phyloP scores from a whole-genome alignment of 495 filamentous ascomycete species.

The Penicillium paradoxum region DNA sequence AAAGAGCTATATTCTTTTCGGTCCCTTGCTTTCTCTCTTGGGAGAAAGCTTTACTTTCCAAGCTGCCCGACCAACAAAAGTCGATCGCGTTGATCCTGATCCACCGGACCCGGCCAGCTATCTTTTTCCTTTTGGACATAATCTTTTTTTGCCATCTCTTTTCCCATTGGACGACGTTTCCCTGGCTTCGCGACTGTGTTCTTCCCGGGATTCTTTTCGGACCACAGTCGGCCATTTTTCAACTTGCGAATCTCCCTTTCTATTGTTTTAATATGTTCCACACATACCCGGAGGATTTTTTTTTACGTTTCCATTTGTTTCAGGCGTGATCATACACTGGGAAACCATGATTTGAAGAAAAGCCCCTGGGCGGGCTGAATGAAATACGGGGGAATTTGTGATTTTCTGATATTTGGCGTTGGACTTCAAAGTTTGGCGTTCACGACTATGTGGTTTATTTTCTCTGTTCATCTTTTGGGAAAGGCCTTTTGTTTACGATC shows the following conservation, averaged over 20 bases:
- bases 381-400: slow-evolving; percentile 2
- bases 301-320: slow-evolving; percentile 11
- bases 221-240: no score
- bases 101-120: slow-evolving; percentile 14
- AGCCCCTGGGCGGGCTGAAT: slow-evolving; percentile 13
- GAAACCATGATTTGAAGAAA: slow-evolving; percentile 15
- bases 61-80: slow-evolving; percentile 11
- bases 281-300: slow-evolving; percentile 18
- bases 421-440: slow-evolving; percentile 10
- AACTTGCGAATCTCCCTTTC: slow-evolving; percentile 6
- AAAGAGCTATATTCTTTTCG: no score
- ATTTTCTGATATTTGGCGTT: slow-evolving; percentile 12
- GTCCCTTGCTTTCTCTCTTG: background rate
- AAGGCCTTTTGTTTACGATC: slow-evolving; percentile 11
- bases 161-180: background rate
- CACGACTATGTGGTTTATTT: background rate
- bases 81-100: slow-evolving; percentile 9
- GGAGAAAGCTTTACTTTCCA: background rate
- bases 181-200: slow-evolving; percentile 1
- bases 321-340: slow-evolving; percentile 15
- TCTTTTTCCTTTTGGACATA: slow-evolving; percentile 15
- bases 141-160: slow-evolving; percentile 3
- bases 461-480: slow-evolving; percentile 10
- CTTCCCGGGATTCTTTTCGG: no score
- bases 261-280: slow-evolving; percentile 26